Evolutionary conservation across 2,329 filamentous ascomycete genomes (phyloP), one percentile per base, ranked within the genome.

Genomic region (Arthroderma uncinatum): DNA sequence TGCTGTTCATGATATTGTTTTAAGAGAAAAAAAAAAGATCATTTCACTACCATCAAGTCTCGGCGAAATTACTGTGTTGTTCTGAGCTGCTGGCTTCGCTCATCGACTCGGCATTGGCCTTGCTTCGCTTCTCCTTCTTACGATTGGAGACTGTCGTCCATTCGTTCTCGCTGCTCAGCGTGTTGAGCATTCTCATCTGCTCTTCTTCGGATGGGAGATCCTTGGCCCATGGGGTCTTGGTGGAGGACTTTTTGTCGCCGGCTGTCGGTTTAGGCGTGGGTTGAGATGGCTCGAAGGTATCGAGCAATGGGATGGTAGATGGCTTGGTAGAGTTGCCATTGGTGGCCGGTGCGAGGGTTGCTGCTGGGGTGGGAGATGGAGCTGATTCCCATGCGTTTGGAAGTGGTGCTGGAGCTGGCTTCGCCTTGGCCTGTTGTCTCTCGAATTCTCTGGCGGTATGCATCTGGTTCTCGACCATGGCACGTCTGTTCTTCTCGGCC

Each of bases 371-470:
- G 6, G 44, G 8, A 55, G 58, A 64, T 39, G 44, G 8, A 55
- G 58, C 64, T 39, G 64, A 63, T 53, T 71, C 72, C 82, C 82
- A 85, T 25, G 77, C 77, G 68, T 79, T 84, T 50, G 70, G 47
- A 6, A 57, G 71, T 39, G 73, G 65, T n/a, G n/a, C 77, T 76
- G 16, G 76, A 69, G 36, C 5, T 30, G 23, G 12, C 16, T 58
- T 76, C 23, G 76, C 71, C 48, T 73, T 70, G 48, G 74, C 71
- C 34, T 81, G 70, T 64, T 93, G 91, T 60, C 90, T 90, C 71
- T 94, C 89, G 53, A 88, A 82, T 68, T 90, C 82, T 63, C 92
- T 84, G 57, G 90, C 90, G 59, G 81, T 79, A 61, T 90, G 86
- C 62, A 89, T 83, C 76, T 95, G 91, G 70, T 86, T 85, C 76